A percentile compares a stretch with the other conserved stretches of the same genome.
Conservation (phyloP, 169 alveolate genomes). For the Hepatocystis sp. region DNA sequence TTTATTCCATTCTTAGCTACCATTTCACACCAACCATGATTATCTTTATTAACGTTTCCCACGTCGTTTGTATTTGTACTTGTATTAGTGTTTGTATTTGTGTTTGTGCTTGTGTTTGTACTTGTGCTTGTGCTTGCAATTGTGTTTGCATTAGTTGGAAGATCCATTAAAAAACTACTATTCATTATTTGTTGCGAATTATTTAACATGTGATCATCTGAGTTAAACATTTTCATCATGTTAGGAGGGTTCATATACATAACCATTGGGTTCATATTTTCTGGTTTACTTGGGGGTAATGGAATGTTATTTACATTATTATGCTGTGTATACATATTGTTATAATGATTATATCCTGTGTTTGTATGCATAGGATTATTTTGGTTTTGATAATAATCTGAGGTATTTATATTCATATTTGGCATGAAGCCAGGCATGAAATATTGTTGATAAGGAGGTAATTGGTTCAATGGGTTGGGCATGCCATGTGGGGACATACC, state of each 20-base stretch:
- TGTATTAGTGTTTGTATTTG: too few relatives aligned
- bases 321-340: slow-evolving; percentile 37
- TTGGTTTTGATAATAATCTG: slow-evolving; percentile 32
- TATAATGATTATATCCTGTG: slow-evolving; percentile 33
- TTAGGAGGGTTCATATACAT: slow-evolving; percentile 25
- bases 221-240: slow-evolving; percentile 61
- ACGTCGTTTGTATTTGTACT: slow-evolving; percentile 11
- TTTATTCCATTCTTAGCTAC: slow-evolving; percentile 88
- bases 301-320: slow-evolving; percentile 32
- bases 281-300: slow-evolving; percentile 19
- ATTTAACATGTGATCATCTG: slow-evolving; percentile 18
- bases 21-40: slow-evolving; percentile 84
- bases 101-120: too few relatives aligned
- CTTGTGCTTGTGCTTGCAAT: too few relatives aligned
- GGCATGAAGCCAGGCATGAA: slow-evolving; percentile 49
- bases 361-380: slow-evolving; percentile 39
- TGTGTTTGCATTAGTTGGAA: slow-evolving; percentile 2
- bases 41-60: slow-evolving; percentile 21
- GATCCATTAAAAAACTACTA: slow-evolving; percentile 11
- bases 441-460: too few relatives aligned
- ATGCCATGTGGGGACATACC: too few relatives aligned
- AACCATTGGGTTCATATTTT: slow-evolving; percentile 9
- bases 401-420: slow-evolving; percentile 21
- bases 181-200: slow-evolving; percentile 24
- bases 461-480: too few relatives aligned